Percentiles rank a stretch among this genome's conserved stretches.
These are phyloP conservation scores for Neltuma alba DNA, from an alignment of 306 rosid genomes.

Conservation along the genomic window DNA sequence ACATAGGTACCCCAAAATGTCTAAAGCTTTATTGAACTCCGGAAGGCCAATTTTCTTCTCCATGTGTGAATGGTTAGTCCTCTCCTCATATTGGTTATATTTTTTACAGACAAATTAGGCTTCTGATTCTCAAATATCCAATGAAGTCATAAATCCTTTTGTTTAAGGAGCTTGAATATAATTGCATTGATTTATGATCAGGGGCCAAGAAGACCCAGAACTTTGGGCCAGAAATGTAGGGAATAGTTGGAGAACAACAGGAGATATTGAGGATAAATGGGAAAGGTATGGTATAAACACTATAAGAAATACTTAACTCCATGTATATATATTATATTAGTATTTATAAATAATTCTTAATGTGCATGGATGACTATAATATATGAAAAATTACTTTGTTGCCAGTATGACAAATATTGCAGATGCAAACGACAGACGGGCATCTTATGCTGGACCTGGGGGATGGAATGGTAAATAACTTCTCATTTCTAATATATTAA, in stretches of 20 bases:
- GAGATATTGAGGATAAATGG: constrained; percentile 73
- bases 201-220: constrained; percentile 81
- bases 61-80: constrained; percentile 76
- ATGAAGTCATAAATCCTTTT: no score
- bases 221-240: constrained; percentile 68
- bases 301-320: not conserved
- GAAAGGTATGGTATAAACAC: constrained; percentile 42
- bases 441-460: constrained; percentile 79
- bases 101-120: not conserved
- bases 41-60: constrained; percentile 68
- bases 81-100: not conserved
- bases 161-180: no score
- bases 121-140: not conserved
- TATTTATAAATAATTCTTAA: no score
- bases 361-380: not conserved
- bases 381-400: constrained; percentile 4
- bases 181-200: constrained; percentile 43
- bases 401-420: constrained; percentile 64
- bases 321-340: no score
- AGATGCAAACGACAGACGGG: constrained; percentile 72
- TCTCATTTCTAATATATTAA: no score
- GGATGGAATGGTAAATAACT: constrained; percentile 77
- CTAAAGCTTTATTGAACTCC: constrained; percentile 53
- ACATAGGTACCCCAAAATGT: constrained; percentile 68
- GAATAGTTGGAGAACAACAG: constrained; percentile 87